phyloP scores from a whole-genome alignment of 2,329 filamentous ascomycete genomes.

The Knufia fluminis region DNA sequence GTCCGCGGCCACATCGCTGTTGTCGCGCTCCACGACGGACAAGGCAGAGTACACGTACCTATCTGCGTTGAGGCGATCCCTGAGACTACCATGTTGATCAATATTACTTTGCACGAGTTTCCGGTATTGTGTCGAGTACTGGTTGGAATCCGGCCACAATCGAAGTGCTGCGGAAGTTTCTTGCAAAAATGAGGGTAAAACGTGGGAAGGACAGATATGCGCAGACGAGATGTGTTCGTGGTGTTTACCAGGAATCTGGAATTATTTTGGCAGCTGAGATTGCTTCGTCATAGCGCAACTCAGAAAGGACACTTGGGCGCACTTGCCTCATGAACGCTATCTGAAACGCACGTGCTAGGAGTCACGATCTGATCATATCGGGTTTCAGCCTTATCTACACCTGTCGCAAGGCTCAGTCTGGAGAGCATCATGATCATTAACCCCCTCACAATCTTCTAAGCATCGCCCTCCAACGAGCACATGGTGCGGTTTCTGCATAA shows the following conservation, averaged over 20 bases:
- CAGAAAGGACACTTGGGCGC: background rate
- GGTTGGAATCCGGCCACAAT: no score
- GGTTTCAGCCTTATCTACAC: background rate
- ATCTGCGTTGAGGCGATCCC: constrained; percentile 9
- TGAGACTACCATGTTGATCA: constrained; percentile 8
- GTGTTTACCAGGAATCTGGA: background rate
- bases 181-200: background rate
- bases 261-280: background rate
- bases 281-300: constrained; percentile 4
- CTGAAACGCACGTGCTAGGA: background rate
- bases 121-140: background rate
- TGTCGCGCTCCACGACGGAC: no score
- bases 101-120: background rate
- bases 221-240: background rate
- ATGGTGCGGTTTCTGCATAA: no score
- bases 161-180: background rate
- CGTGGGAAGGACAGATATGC: background rate
- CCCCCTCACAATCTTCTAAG: no score
- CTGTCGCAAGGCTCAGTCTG: background rate
- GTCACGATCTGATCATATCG: background rate
- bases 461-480: no score
- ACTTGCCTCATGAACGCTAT: background rate
- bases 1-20: background rate
- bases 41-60: background rate
- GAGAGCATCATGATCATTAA: no score